Evolutionary conservation across 306 rosid species (phyloP), one percentile per base, ranked within the genome.

Genomic region (Citrullus mucosospermus): DNA sequence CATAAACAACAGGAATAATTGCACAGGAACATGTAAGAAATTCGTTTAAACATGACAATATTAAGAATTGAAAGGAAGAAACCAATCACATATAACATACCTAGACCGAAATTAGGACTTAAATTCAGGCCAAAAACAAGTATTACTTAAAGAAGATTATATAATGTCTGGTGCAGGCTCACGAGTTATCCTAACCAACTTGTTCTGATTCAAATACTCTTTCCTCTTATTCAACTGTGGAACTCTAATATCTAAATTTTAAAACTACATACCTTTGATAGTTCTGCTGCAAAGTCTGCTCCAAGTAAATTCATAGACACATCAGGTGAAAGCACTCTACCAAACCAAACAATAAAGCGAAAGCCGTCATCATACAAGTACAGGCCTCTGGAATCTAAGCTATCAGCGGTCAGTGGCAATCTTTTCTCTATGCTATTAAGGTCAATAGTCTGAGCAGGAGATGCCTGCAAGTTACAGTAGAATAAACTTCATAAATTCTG

Each of bases 361-460:
- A 92, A 89, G 78, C 94, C 99, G 75, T 96, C 97, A 73, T 92
- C 96, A 46, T 50, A 90, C 55, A 92, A 32, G 82, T 92, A 91
- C 72, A 96, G 90, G 82, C 98, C 98, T 83, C 96, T 91, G 84
- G 96, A 83, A 82, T 96, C 98, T 81, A 96, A 87, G 96, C 91
- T 92, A 81, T 90, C 97, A 67, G 87, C 85, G 12, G 91, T 81
- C 86, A 91, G 79, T 48, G 99, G 93, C 80, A 96, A 88, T 82
- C 96, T 91, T 84, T 90, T 87, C 86, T 85, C 91, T 48, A 86
- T 78, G 81, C 72, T 89, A 82, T 84, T 62, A 13, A 86, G 77
- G 78, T 90, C 91, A 68, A 86, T 89, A 48, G 87, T 84, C 79
- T 80, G 89, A 76, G 79, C 63, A 56, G 80, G 70, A 57, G 92